phyloP scores from a whole-genome alignment of 495 filamentous ascomycete species.

The Parathielavia hyrcaniae region DNA sequence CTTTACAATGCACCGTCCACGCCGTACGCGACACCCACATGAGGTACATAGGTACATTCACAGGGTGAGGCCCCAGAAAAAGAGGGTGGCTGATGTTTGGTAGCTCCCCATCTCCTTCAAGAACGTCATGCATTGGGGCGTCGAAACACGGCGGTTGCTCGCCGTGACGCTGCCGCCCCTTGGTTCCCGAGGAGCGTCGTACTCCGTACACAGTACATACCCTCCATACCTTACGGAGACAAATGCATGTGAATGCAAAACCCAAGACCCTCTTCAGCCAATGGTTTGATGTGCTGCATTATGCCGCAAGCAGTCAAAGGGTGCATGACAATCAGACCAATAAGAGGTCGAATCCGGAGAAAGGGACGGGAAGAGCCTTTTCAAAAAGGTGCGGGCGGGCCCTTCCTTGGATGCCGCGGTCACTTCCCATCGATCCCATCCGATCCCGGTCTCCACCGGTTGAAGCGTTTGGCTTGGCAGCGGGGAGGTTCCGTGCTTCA shows the following conservation, averaged over 20 bases:
- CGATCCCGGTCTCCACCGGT: constrained; percentile 18
- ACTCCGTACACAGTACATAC: too few species aligned
- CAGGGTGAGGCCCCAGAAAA: too few species aligned
- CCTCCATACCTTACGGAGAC: too few species aligned
- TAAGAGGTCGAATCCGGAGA: constrained; percentile 21
- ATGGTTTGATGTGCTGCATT: constrained; percentile 5
- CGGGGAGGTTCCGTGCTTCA: constrained; percentile 4
- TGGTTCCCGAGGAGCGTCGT: not conserved
- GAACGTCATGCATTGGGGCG: too few species aligned
- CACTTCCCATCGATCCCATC: constrained; percentile 19
- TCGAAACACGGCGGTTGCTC: not conserved
- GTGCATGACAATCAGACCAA: constrained; percentile 18
- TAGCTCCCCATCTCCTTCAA: too few species aligned
- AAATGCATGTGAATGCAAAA: too few species aligned
- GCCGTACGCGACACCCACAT: too few species aligned
- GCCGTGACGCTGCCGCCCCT: not conserved
- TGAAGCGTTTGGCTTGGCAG: constrained; percentile 9
- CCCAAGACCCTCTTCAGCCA: constrained; percentile 1
- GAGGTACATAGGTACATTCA: too few species aligned
- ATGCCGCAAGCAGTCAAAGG: constrained; percentile 15
- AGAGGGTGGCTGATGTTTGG: too few species aligned
- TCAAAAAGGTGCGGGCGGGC: constrained; percentile 24
- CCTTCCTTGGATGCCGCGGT: constrained; percentile 24
- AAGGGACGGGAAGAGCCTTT: constrained; percentile 32
- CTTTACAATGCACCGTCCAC: too few species aligned